Conservation (phyloP, 768 basidiomycete genomes). For the Amanita subjunquillea region DNA sequence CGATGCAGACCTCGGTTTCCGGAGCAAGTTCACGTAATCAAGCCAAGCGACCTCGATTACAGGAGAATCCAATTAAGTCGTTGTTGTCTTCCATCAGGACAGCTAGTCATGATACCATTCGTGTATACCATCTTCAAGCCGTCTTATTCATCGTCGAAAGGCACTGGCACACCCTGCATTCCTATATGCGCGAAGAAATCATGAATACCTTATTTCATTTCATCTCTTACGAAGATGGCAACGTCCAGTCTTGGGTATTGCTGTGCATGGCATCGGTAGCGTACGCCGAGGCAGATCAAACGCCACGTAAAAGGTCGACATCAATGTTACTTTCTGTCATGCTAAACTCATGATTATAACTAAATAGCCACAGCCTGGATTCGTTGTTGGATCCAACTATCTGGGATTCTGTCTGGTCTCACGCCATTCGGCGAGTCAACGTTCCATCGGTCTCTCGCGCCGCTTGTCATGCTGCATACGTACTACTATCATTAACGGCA, state of each 20-base stretch:
- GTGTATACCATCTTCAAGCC: conserved; percentile 54
- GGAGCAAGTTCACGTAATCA: conserved; percentile 14
- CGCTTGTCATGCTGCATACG: conserved; percentile 61
- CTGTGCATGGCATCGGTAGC: conserved; percentile 71
- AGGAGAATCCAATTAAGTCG: conserved; percentile 46
- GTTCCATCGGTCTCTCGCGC: conserved; percentile 65
- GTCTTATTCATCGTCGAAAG: conserved; percentile 79
- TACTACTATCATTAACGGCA: conserved; percentile 29
- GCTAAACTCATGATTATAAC: not conserved
- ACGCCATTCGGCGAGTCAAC: conserved; percentile 66
- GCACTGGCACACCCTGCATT: conserved; percentile 61
- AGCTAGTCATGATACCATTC: conserved; percentile 19
- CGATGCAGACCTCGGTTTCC: conserved; percentile 24
- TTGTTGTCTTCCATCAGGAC: conserved; percentile 42
- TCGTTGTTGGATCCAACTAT: conserved; percentile 16
- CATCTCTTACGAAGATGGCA: conserved; percentile 51
- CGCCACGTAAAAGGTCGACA: conserved; percentile 1
- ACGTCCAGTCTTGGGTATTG: conserved; percentile 79
- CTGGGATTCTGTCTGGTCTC: conserved; percentile 83
- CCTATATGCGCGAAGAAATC: conserved; percentile 45
- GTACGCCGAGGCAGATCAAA: conserved; percentile 27
- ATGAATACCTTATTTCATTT: conserved; percentile 46
- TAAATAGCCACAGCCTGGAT: not conserved
- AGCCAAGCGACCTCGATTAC: conserved; percentile 39
- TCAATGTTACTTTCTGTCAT: conserved; percentile 1